Percentiles rank a stretch among this genome's conserved stretches.
These are phyloP conservation scores for Claviceps sp. DNA, from an alignment of 2,329 filamentous ascomycete species.

Conservation along the genomic window DNA sequence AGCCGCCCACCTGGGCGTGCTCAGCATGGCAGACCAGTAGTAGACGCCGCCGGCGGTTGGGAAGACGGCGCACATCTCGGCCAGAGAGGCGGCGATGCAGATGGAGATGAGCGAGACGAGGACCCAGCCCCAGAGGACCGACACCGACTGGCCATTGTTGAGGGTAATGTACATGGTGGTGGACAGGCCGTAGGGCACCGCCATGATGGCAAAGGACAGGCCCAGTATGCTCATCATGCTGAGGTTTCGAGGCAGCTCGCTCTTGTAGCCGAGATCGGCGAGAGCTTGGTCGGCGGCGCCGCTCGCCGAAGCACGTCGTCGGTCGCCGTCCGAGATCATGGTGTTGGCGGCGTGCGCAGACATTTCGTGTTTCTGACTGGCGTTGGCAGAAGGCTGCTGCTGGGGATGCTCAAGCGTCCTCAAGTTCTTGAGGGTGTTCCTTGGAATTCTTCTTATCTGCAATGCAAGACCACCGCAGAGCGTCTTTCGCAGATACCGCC, in stretches of 20 bases:
- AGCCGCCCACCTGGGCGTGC: constrained; percentile 46
- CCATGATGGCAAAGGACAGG: constrained; percentile 38
- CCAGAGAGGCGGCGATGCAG: constrained; percentile 56
- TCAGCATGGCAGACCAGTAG: constrained; percentile 59
- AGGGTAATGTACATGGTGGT: constrained; percentile 38
- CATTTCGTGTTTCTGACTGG: no score
- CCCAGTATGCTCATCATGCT: constrained; percentile 35
- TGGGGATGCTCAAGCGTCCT: no score
- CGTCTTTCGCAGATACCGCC: no score
- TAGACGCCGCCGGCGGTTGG: constrained; percentile 50
- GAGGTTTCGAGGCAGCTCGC: constrained; percentile 36
- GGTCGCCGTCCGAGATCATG: background rate
- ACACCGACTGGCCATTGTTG: constrained; percentile 59
- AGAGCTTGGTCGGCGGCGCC: constrained; percentile 28
- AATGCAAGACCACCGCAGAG: no score
- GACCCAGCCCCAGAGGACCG: constrained; percentile 58
- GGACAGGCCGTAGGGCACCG: constrained; percentile 35
- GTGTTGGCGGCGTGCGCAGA: background rate
- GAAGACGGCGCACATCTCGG: constrained; percentile 60
- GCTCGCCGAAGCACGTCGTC: constrained; percentile 8
- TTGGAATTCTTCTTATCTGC: no score
- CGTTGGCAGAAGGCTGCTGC: no score
- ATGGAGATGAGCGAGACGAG: constrained; percentile 56
- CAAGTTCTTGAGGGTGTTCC: no score
- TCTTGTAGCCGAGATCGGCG: constrained; percentile 34